Conservation (phyloP, 78 protist genomes). For the Paulinella micropora region DNA sequence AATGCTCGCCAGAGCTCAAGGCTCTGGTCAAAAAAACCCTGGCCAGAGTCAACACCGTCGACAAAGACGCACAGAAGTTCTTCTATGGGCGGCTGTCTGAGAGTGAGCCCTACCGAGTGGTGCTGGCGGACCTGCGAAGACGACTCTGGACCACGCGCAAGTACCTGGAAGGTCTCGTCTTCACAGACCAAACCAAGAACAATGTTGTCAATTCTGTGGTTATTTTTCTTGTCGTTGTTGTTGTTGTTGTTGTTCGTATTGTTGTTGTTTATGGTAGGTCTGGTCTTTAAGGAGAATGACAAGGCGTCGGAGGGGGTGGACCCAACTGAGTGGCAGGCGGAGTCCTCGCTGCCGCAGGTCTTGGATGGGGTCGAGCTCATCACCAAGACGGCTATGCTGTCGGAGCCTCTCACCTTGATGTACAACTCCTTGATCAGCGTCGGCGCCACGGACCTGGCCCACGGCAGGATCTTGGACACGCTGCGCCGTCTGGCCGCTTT, state of each 20-base stretch:
- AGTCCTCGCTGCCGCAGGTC: neutral
- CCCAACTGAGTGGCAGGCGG: too few species aligned
- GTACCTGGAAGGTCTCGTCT: slow-evolving; percentile 25
- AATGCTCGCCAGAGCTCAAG: too few species aligned
- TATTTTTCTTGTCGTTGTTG: neutral
- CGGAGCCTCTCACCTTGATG: slow-evolving; percentile 27
- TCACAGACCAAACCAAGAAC: neutral
- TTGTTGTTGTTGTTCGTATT: too few species aligned
- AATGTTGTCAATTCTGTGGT: neutral
- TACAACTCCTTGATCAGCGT: slow-evolving; percentile 37
- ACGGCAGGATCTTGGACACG: slow-evolving; percentile 43
- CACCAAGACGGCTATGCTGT: slow-evolving; percentile 10
- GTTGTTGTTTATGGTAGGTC: neutral
- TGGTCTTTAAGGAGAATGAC: neutral
- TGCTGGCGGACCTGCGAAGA: slow-evolving; percentile 35
- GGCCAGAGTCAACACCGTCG: too few species aligned
- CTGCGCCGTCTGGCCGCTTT: slow-evolving; percentile 37
- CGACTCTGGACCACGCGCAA: slow-evolving; percentile 33
- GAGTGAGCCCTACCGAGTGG: slow-evolving; percentile 44
- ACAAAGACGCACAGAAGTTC: too few species aligned
- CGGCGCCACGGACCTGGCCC: slow-evolving; percentile 33
- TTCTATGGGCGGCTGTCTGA: too few species aligned
- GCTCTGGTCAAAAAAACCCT: too few species aligned
- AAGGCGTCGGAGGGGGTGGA: too few species aligned
- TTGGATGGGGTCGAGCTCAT: too few species aligned